Conservation (phyloP, 106 monocot species). For the Dioscorea dumetorum region DNA sequence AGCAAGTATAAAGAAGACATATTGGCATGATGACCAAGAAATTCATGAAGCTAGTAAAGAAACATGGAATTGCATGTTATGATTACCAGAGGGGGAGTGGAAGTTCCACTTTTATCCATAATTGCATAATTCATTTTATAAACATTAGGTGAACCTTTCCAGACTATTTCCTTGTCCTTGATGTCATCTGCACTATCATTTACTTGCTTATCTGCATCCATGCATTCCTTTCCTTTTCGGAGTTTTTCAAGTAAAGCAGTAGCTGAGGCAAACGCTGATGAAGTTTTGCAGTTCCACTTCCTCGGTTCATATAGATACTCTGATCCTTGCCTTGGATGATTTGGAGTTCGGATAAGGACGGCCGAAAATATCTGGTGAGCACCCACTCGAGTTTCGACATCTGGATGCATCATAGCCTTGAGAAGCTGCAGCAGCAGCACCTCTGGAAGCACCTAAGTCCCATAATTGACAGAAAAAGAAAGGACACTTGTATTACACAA, state of each 20-base stretch:
- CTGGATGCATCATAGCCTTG: slow-evolving; percentile 89
- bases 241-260: slow-evolving; percentile 90
- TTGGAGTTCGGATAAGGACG: slow-evolving; percentile 48
- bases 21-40: too few species aligned
- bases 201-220: slow-evolving; percentile 35
- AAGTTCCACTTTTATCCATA: slow-evolving; percentile 44
- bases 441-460: slow-evolving; percentile 75
- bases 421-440: slow-evolving; percentile 71
- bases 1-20: background rate
- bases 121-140: slow-evolving; percentile 53
- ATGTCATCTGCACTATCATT: slow-evolving; percentile 23
- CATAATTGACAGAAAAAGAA: slow-evolving; percentile 5
- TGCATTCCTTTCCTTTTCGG: slow-evolving; percentile 61
- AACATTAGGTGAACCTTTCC: slow-evolving; percentile 58
- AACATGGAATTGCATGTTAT: too few species aligned
- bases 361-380: slow-evolving; percentile 79
- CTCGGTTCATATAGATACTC: slow-evolving; percentile 50
- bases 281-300: slow-evolving; percentile 63
- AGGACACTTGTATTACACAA: background rate
- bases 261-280: slow-evolving; percentile 79
- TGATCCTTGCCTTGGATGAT: slow-evolving; percentile 37
- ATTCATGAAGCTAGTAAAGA: too few species aligned
- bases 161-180: slow-evolving; percentile 25
- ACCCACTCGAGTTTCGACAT: slow-evolving; percentile 78
- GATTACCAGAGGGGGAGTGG: background rate